Evolutionary conservation across 495 filamentous ascomycete genomes (phyloP), one percentile per base, ranked within the genome.

Genomic region (Alectoria sarmentosa): DNA sequence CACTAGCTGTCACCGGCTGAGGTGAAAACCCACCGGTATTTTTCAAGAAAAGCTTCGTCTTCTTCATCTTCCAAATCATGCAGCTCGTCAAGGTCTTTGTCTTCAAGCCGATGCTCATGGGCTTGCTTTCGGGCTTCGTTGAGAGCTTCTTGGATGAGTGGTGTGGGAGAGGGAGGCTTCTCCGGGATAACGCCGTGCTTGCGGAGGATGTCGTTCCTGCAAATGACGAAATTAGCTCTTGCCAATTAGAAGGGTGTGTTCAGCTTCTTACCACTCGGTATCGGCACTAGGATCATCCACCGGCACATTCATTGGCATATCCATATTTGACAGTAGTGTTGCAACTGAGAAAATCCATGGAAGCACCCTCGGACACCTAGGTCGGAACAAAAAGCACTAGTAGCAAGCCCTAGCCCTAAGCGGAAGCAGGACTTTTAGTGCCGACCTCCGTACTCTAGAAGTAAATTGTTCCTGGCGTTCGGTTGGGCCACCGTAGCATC

Each of bases 131-230:
- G 84, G 10, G 88, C 94, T 76, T 93, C 88, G 48, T 85, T 73
- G 52, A 98, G 81, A n/a, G 94, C 94, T 80, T 97, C 95, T 77
- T 98, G 89, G 70, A 99, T 96, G 67, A 94, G 82, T 19, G 92
- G 90, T 26, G 94, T 96, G 1, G 93, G 92, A 49, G 92, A 95
- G 21, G 93, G 90, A 1, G 93, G 91, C 74, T 96, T 97, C 72
- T 97, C 92, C 17, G 94, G 94, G 63, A 99, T 98, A 60, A 99
- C 79, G 48, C 90, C 90, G 77, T 98, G 91, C 74, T 96, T 92
- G 62, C 94, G 90, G 58, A 99, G 90, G 71, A 99, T 99, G 66
- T 99, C 94, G 72, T 99, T 99, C 93, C 92, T 97, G 30, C 60
- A 42, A 19, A 10, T 62, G n/a, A 41, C 23, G 9, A 19, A 21